phyloP scores from a whole-genome alignment of 208 protist species.

The Naegleria lovaniensis region DNA sequence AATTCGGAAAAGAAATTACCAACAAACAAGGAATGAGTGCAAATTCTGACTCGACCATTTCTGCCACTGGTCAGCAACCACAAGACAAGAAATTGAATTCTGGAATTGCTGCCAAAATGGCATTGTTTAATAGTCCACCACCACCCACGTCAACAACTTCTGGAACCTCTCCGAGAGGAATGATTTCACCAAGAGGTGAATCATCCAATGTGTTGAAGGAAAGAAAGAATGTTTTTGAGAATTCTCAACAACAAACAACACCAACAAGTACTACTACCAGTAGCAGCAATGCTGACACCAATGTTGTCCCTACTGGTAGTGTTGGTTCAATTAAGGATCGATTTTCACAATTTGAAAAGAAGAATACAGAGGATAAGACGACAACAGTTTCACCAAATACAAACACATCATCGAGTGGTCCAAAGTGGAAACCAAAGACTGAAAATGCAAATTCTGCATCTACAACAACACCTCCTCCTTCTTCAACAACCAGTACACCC shows the following conservation, averaged over 20 bases:
- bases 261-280: not conserved
- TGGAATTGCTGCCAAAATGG: not conserved
- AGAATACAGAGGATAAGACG: not conserved
- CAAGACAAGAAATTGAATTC: too few relatives aligned
- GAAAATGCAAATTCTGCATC: not conserved
- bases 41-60: too few relatives aligned
- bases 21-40: too few relatives aligned
- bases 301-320: not conserved
- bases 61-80: too few relatives aligned
- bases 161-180: not conserved
- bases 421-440: slow-evolving; percentile 1
- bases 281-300: too few relatives aligned
- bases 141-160: not conserved
- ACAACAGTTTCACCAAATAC: too few relatives aligned
- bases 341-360: not conserved
- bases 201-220: not conserved
- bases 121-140: not conserved
- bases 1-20: too few relatives aligned
- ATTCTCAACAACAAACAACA: not conserved
- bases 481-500: not conserved
- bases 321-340: not conserved
- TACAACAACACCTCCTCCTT: not conserved
- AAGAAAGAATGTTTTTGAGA: not conserved
- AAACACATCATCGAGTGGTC: not conserved
- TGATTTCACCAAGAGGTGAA: not conserved